Conservation (phyloP, 192 early-diverging fungal genomes). For the Umbelopsis vinacea region DNA sequence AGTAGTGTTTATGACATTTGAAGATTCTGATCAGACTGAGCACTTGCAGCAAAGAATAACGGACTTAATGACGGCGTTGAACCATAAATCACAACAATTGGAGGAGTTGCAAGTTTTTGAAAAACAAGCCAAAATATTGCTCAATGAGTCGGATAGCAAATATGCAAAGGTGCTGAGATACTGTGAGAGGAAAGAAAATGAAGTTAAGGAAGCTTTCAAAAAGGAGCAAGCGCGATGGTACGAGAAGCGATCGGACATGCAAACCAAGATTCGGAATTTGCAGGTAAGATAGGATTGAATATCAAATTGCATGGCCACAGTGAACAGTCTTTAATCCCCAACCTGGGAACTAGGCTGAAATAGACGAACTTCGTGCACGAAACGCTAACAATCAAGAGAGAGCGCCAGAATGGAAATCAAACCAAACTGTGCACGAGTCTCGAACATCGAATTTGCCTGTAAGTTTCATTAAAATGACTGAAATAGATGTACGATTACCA, state of each 20-base stretch:
- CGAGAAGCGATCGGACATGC: constrained; percentile 5
- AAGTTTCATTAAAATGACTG: neutral
- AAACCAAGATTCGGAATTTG: constrained; percentile 4
- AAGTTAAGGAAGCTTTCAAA: neutral
- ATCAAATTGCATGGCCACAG: neutral
- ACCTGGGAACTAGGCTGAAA: neutral
- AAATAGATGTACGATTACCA: neutral
- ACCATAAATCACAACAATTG: neutral
- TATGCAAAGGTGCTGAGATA: constrained; percentile 6
- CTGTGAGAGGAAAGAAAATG: constrained; percentile 1
- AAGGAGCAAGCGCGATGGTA: neutral
- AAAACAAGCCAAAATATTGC: constrained; percentile 2
- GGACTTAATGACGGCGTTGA: neutral
- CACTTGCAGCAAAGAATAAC: constrained; percentile 1
- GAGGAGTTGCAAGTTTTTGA: constrained; percentile 1
- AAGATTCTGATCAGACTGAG: too few species aligned
- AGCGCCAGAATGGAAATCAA: neutral
- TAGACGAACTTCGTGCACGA: neutral
- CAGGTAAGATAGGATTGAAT: neutral
- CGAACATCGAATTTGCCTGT: neutral
- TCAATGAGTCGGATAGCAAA: neutral
- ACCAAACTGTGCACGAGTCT: neutral
- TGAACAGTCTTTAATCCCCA: neutral
- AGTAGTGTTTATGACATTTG: too few species aligned
- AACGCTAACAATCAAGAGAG: neutral